Evolutionary conservation across 768 basidiomycete genomes (phyloP), one percentile per base, ranked within the genome.

Genomic region (Stropharia rugosoannulata): DNA sequence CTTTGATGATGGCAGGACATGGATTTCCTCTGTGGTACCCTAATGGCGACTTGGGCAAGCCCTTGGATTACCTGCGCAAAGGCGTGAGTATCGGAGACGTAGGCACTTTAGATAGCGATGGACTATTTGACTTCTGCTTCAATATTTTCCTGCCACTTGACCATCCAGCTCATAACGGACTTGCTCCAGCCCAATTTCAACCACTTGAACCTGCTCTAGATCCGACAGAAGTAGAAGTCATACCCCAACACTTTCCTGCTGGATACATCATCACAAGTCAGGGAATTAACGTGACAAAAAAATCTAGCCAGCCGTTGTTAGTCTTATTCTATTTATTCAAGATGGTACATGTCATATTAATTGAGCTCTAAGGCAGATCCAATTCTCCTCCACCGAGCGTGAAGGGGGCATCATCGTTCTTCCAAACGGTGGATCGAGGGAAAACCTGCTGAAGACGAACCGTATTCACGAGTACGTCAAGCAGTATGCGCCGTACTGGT

Each of bases 51-150:
- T 10, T 53, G 8, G 47, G 13, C n/a, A 41, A 45, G 32, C 59
- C 60, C 5, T 11, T 51, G 27, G 15, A 51, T 25, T 58, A 59
- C 37, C 43, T 48, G 13, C 49, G 37, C 22, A 44, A 15, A 42
- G 60, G 63, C 1, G 32, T 56, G 15, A 18, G 18, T 27, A 59
- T 64, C 29, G 60, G 63, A 12, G 63, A 64, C 39, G 55, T 64
- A 25, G 61, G 60, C 25, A 45, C 47, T 13, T 19, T 62, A 12
- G 39, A 39, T 1, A 18, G 9, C 7, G 22, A 51, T 11, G 58
- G 63, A 5, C 13, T 16, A n/a, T 62, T 61, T 25, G 35, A 54
- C 9, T 59, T 51, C 39, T 54, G 47, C 9, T 61, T 64, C 54
- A 64, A 60, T 37, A 55, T 64, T 12, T 59, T 59, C 37, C 35